These are phyloP conservation scores for Pleomassaria siparia DNA, from an alignment of 2,329 filamentous ascomycete genomes.

Conservation along the genomic window DNA sequence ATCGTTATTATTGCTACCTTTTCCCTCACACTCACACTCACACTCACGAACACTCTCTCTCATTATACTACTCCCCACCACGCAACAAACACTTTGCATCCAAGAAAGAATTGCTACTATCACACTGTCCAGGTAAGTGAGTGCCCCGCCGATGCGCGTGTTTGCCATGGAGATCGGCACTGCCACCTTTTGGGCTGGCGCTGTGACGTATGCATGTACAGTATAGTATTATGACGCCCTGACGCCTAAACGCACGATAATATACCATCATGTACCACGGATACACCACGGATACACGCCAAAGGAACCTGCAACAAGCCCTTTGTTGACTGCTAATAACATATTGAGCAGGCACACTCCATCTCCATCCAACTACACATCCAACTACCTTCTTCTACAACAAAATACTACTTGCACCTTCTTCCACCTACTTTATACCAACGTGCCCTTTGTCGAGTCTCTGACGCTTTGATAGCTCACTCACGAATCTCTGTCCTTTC, in stretches of 20 bases:
- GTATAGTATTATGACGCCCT: too few species aligned
- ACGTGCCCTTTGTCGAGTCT: slow-evolving; percentile 3
- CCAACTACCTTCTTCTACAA: not conserved
- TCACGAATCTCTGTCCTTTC: not conserved
- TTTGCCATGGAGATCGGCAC: slow-evolving; percentile 1
- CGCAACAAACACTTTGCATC: not conserved
- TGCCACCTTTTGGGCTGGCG: slow-evolving; percentile 6
- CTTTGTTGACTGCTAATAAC: slow-evolving; percentile 16
- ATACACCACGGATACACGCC: too few species aligned
- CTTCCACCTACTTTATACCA: not conserved
- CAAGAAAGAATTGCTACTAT: not conserved
- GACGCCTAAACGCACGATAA: too few species aligned
- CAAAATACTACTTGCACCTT: not conserved
- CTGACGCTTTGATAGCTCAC: slow-evolving; percentile 16
- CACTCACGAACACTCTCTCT: not conserved
- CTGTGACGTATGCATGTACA: slow-evolving; percentile 21
- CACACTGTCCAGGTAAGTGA: not conserved
- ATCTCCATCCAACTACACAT: not conserved
- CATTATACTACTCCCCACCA: not conserved
- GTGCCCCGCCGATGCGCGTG: slow-evolving; percentile 2
- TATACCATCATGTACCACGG: too few species aligned
- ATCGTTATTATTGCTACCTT: too few species aligned
- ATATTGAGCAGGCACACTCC: slow-evolving; percentile 7
- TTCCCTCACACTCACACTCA: not conserved
- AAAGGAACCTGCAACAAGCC: slow-evolving; percentile 19